Base-by-base conservation (phyloP, 768 basidiomycete species). In the Erythrobasidium yunnanense region DNA sequence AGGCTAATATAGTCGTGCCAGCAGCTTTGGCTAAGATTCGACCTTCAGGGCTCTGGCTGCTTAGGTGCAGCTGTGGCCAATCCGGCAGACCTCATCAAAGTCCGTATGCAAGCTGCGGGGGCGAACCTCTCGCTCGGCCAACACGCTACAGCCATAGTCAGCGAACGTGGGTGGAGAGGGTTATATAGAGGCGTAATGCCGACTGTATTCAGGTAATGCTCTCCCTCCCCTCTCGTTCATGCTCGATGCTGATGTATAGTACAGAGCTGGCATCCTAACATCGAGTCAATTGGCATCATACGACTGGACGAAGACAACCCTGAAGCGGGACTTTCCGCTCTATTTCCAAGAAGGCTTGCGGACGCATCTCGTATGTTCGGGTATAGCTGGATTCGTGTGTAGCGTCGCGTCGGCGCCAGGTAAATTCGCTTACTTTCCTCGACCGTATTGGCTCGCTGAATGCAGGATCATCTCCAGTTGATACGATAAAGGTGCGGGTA, bases 11-110 rank as follows among this genome's bases (percentile, higher is more conserved):
- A n/a, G n/a, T n/a, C n/a, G n/a, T n/a, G n/a, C n/a, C n/a, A n/a
- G n/a, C n/a, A n/a, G n/a, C n/a, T n/a, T n/a, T n/a, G n/a, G n/a
- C n/a, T n/a, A n/a, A n/a, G n/a, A n/a, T n/a, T n/a, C n/a, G n/a
- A n/a, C n/a, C 30, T 22, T 25, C 23, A 62, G 66, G 56, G 47
- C 2, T 65, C 63, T 20, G 72, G 72, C 18, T 68, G 69, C 49
- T 27, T 72, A 1, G 72, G 72, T 1, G 71, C 72, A 17, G 72
- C 72, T 2, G 51, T 73, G 6, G 72, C 72, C 18, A 72, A 72
- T 29, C 72, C 72, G 0, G 68, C 69, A 1, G 72, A 73, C 47
- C 67, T 72, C 17, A 58, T 72, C 35, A 73, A 73, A 55, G 72
- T 73, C n/a, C 66, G 71, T 1, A 47, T 73, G 45, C 72, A 73